Evolutionary conservation across 2,329 filamentous ascomycete genomes (phyloP).

Genomic region (Monilinia fructigena): DNA sequence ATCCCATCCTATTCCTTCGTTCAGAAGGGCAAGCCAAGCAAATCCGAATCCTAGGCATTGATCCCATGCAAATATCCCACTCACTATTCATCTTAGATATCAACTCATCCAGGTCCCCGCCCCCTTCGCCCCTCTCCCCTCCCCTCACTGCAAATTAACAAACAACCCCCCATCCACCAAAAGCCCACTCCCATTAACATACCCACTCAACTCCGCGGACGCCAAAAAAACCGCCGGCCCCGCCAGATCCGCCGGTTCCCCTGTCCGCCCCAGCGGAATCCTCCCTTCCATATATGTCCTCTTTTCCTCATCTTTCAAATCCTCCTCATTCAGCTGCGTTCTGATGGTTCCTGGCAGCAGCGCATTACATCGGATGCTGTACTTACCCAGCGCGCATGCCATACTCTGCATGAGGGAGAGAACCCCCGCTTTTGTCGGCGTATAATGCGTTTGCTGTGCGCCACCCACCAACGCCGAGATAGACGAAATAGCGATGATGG

Average conservation of each 20-base stretch:
- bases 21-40: no score
- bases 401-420: slow-evolving; percentile 79
- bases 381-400: slow-evolving; percentile 73
- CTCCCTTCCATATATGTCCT: slow-evolving; percentile 74
- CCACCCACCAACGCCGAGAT: slow-evolving; percentile 77
- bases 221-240: slow-evolving; percentile 85
- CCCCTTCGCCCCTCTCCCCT: no score
- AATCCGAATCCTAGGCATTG: no score
- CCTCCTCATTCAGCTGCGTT: slow-evolving; percentile 81
- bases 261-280: slow-evolving; percentile 76
- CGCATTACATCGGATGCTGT: slow-evolving; percentile 79
- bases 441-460: slow-evolving; percentile 78
- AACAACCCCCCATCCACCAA: slow-evolving; percentile 87
- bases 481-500: slow-evolving; percentile 74
- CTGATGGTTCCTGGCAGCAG: slow-evolving; percentile 78
- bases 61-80: no score
- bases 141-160: slow-evolving; percentile 73
- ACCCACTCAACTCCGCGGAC: slow-evolving; percentile 73
- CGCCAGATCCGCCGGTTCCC: slow-evolving; percentile 69
- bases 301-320: slow-evolving; percentile 72
- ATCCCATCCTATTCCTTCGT: no score
- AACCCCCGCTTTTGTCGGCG: slow-evolving; percentile 83
- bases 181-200: slow-evolving; percentile 79
- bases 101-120: no score
- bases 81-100: no score